These are phyloP conservation scores for Monosporozyma aquatica DNA, from an alignment of 805 yeast species.

Conservation along the genomic window DNA sequence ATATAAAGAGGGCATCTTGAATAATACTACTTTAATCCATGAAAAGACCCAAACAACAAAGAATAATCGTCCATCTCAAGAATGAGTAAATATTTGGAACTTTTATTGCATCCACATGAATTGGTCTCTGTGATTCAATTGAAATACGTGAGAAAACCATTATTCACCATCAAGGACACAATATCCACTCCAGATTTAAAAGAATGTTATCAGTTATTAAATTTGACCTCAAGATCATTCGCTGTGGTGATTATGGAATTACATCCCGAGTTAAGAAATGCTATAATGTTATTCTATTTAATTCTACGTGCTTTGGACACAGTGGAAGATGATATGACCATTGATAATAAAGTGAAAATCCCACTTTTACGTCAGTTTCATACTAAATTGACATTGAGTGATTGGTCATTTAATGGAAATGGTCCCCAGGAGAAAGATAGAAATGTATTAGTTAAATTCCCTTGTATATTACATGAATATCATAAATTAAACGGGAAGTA, in stretches of 20 bases:
- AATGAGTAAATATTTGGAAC: slow-evolving; percentile 55
- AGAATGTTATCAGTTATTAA: slow-evolving; percentile 61
- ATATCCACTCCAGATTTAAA: slow-evolving; percentile 38
- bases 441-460: slow-evolving; percentile 71
- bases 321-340: slow-evolving; percentile 90
- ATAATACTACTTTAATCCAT: too few species aligned
- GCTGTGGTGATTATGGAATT: slow-evolving; percentile 89
- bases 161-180: slow-evolving; percentile 40
- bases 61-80: not conserved
- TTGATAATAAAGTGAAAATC: slow-evolving; percentile 61
- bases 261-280: slow-evolving; percentile 79
- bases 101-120: slow-evolving; percentile 64
- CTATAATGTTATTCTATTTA: slow-evolving; percentile 75
- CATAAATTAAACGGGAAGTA: slow-evolving; percentile 65
- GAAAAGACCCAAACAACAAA: not conserved
- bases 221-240: slow-evolving; percentile 77
- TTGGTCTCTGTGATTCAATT: slow-evolving; percentile 58
- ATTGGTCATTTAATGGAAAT: slow-evolving; percentile 76
- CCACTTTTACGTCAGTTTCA: slow-evolving; percentile 65
- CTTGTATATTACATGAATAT: slow-evolving; percentile 57
- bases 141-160: slow-evolving; percentile 43
- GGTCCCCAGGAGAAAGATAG: slow-evolving; percentile 76
- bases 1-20: slow-evolving; percentile 1
- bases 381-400: slow-evolving; percentile 48
- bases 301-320: slow-evolving; percentile 89